Evolutionary conservation across 805 yeast species (phyloP).

Genomic region (Dipodascus geniculatus): DNA sequence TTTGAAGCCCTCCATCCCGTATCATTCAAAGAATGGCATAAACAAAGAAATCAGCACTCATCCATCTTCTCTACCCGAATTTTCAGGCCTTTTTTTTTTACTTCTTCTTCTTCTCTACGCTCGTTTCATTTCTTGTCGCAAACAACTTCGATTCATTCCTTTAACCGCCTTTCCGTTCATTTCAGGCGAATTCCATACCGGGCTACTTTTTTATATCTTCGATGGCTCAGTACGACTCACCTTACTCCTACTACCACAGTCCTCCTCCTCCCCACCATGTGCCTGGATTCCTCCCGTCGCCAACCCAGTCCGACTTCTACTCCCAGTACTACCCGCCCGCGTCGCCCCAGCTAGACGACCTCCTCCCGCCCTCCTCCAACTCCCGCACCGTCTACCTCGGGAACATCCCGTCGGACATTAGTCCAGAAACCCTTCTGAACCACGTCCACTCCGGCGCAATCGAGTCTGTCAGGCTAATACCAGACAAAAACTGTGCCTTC

Average conservation of each 20-base stretch:
- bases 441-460: constrained; percentile 87
- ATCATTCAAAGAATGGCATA: no score
- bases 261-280: constrained; percentile 2
- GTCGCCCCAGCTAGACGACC: not conserved
- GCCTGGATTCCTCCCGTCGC: not conserved
- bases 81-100: not conserved
- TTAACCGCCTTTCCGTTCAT: not conserved
- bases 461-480: constrained; percentile 62
- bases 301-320: not conserved
- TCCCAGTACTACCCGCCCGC: not conserved
- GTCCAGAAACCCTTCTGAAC: constrained; percentile 72
- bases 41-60: no score
- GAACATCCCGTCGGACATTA: constrained; percentile 69
- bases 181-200: not conserved
- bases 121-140: not conserved
- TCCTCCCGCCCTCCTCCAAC: constrained; percentile 2
- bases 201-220: not conserved
- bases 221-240: not conserved
- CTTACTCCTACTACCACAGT: not conserved
- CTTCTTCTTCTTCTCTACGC: not conserved
- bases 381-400: constrained; percentile 81
- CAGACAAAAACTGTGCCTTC: constrained; percentile 80
- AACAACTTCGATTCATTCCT: not conserved
- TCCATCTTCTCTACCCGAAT: no score
- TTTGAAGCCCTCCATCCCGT: no score